These are phyloP conservation scores for Fremontodendron californicum DNA, from an alignment of 345 rosid species.

Conservation along the genomic window DNA sequence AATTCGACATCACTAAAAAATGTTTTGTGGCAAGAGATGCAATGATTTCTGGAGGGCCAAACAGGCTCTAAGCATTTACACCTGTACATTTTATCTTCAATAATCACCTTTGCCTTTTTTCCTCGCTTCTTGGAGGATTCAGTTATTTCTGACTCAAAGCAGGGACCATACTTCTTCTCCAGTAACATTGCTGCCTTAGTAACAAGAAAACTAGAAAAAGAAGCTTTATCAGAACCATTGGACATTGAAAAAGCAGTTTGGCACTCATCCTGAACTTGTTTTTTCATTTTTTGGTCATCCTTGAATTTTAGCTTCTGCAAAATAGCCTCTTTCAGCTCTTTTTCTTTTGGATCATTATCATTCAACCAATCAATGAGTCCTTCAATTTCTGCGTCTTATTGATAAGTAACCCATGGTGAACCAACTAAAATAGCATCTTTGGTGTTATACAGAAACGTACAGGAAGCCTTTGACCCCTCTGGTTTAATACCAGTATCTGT, in stretches of 20 bases:
- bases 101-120: constrained; percentile 43
- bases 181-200: constrained; percentile 67
- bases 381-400: constrained; percentile 67
- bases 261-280: constrained; percentile 30
- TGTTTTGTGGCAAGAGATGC: constrained; percentile 77
- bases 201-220: constrained; percentile 34
- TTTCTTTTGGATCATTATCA: constrained; percentile 58
- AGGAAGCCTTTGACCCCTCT: constrained; percentile 54
- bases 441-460: constrained; percentile 45
- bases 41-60: constrained; percentile 76
- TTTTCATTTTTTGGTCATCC: constrained; percentile 35
- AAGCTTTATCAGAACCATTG: constrained; percentile 20
- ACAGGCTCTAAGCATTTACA: constrained; percentile 86
- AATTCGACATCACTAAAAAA: constrained; percentile 47
- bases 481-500: constrained; percentile 21
- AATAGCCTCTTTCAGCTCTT: constrained; percentile 70
- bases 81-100: constrained; percentile 54
- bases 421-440: constrained; percentile 30
- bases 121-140: constrained; percentile 44
- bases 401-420: constrained; percentile 60
- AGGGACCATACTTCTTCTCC: constrained; percentile 71
- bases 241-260: constrained; percentile 21
- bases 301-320: constrained; percentile 55
- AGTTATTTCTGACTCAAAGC: constrained; percentile 33
- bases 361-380: constrained; percentile 71